phyloP scores from a whole-genome alignment of 352 stramenopile genomes.

The Phytophthora idaei region DNA sequence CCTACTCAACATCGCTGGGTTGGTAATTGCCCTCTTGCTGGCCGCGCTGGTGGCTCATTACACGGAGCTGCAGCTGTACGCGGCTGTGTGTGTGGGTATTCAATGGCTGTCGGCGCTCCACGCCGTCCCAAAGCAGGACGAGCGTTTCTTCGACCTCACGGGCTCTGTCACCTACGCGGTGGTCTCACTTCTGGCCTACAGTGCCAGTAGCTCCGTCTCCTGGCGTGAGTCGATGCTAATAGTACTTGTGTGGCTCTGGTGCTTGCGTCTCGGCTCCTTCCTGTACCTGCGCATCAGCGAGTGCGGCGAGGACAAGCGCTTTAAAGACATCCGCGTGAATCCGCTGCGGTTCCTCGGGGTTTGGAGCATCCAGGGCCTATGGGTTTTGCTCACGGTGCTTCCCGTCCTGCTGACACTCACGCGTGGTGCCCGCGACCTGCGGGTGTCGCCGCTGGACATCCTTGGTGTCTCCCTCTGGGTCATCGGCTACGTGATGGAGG shows the following conservation, averaged over 20 bases:
- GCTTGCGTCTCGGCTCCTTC: slow-evolving; percentile 75
- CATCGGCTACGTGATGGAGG: slow-evolving; percentile 75
- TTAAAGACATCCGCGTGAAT: slow-evolving; percentile 67
- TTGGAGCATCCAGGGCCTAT: slow-evolving; percentile 86
- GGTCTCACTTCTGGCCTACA: slow-evolving; percentile 58
- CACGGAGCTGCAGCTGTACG: slow-evolving; percentile 56
- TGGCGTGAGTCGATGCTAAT: slow-evolving; percentile 69
- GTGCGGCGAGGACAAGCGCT: slow-evolving; percentile 76
- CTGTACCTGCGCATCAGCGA: slow-evolving; percentile 76
- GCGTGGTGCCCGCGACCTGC: slow-evolving; percentile 33
- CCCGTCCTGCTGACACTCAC: slow-evolving; percentile 63
- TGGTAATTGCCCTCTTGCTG: slow-evolving; percentile 44
- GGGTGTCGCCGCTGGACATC: slow-evolving; percentile 48
- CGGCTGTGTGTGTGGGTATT: slow-evolving; percentile 53
- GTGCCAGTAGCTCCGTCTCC: slow-evolving; percentile 17
- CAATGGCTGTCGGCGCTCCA: slow-evolving; percentile 76
- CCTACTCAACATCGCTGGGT: slow-evolving; percentile 45
- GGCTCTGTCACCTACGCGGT: slow-evolving; percentile 75
- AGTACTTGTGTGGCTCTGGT: slow-evolving; percentile 80
- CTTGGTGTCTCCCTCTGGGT: slow-evolving; percentile 55
- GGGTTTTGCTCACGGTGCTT: slow-evolving; percentile 79
- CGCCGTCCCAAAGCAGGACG: slow-evolving; percentile 68
- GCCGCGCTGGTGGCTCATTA: slow-evolving; percentile 38
- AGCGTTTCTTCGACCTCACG: slow-evolving; percentile 86
- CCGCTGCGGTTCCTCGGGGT: slow-evolving; percentile 73